Percentiles rank a stretch among this genome's conserved stretches.
Conservation (phyloP, 306 rosid genomes). For the Mucuna pruriens region DNA sequence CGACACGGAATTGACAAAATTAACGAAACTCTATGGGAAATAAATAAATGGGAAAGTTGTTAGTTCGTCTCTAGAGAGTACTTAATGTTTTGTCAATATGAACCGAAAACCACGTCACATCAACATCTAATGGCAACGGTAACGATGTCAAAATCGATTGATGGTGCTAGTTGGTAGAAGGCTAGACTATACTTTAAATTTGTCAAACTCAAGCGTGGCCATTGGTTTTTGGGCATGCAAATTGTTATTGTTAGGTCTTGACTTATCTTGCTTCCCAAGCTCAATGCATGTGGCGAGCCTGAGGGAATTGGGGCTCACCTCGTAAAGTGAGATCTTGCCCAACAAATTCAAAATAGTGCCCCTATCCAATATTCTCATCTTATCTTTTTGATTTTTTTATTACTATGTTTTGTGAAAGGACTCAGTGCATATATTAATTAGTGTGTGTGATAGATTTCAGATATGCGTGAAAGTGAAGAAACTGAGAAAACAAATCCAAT, state of each 20-base stretch:
- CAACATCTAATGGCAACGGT: background rate
- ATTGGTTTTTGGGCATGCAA: background rate
- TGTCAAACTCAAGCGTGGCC: background rate
- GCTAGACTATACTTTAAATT: slow-evolving; percentile 4
- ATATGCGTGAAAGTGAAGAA: slow-evolving; percentile 40
- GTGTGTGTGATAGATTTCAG: background rate
- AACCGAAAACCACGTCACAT: background rate
- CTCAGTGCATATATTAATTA: background rate
- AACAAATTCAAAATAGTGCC: background rate
- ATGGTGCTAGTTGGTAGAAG: slow-evolving; percentile 13
- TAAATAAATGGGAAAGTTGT: slow-evolving; percentile 8
- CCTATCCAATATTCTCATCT: background rate
- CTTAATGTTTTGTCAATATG: background rate
- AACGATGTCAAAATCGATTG: slow-evolving; percentile 4
- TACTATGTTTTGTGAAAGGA: background rate
- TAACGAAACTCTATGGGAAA: background rate
- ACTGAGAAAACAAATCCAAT: background rate
- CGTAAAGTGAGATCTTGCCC: slow-evolving; percentile 1
- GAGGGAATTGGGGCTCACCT: background rate
- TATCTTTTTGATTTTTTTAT: background rate
- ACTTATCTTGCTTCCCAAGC: slow-evolving; percentile 31
- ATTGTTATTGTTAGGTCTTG: slow-evolving; percentile 17
- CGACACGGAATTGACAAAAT: background rate
- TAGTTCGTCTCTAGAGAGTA: background rate
- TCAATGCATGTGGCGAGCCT: slow-evolving; percentile 11